Evolutionary conservation across 2,329 filamentous ascomycete species (phyloP), one percentile per base, ranked within the genome.

Genomic region (Penicillium sumatraense): DNA sequence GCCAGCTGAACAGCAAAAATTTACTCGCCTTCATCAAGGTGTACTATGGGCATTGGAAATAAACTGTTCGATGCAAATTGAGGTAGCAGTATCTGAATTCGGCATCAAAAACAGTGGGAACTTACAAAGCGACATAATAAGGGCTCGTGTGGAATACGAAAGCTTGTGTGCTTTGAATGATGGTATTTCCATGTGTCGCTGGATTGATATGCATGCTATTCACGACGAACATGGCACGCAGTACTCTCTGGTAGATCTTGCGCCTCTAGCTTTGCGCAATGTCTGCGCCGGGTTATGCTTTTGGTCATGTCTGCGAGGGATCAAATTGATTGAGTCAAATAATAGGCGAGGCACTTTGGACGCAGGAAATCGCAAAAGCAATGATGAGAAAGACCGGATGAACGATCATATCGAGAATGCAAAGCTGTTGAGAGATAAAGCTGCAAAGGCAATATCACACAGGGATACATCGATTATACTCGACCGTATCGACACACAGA

Each of bases 51-150:
- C 45, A 31, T 29, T 56, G 16, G 49, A 56, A 20, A 29, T 49
- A 10, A 53, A 56, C 38, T 56, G 49, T 33, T 49, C 49, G 21
- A 47, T 56, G n/a, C 36, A 53, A 26, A 33, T 56, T 18, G 54
- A 56, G 42, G 27, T 29, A 20, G 52, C 10, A 33, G 36, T 53
- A 14, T 26, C 40, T 5, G 35, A 49, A 5, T 49, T 36, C 36
- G 54, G 49, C 31, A 45, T 56, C 23, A 8, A 41, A 13, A 29
- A 56, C 13, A 45, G 29, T 18, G 23, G n/a, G 11, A 20, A 16
- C 10, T 31, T 49, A 33, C 21, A 13, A 10, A 38, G 27, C 14
- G 44, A 53, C 33, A 33, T 51, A 33, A 38, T 21, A 11, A 24
- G 31, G 26, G 13, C 21, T 20, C 49, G 44, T 33, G 50, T 56